phyloP scores from a whole-genome alignment of 352 stramenopile species.

The Phytophthora sansomeana region DNA sequence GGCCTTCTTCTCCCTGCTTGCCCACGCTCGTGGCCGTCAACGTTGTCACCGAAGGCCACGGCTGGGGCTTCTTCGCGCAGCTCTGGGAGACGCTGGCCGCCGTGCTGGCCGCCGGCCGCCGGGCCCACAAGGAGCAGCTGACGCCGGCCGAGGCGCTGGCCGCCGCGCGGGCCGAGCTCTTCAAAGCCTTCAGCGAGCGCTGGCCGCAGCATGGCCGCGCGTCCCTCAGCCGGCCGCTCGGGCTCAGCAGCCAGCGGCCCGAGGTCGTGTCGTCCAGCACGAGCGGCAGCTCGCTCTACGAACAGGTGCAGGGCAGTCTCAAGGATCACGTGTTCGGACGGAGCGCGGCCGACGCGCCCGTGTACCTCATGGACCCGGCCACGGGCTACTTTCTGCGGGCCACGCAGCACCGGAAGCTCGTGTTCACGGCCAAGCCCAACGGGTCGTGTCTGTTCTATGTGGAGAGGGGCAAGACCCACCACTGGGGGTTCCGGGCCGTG shows the following conservation, averaged over 20 bases:
- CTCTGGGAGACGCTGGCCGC: conserved; percentile 47
- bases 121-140: conserved; percentile 10
- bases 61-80: conserved; percentile 35
- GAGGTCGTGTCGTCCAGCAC: conserved; percentile 49
- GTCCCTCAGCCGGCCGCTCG: conserved; percentile 32
- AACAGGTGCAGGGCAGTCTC: conserved; percentile 65
- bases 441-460: conserved; percentile 81
- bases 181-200: conserved; percentile 53
- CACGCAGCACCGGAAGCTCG: conserved; percentile 70
- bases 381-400: conserved; percentile 65
- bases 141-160: conserved; percentile 32
- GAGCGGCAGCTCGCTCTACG: conserved; percentile 70
- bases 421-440: conserved; percentile 67
- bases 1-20: conserved; percentile 62
- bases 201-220: conserved; percentile 34
- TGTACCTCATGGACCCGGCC: conserved; percentile 75
- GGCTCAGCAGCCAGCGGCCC: conserved; percentile 35
- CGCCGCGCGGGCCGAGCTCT: conserved; percentile 50
- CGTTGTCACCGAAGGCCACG: conserved; percentile 49
- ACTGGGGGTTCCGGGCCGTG: conserved; percentile 81
- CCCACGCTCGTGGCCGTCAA: conserved; percentile 54
- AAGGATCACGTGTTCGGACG: conserved; percentile 63
- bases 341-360: conserved; percentile 45
- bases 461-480: conserved; percentile 74
- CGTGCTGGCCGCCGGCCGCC: conserved; percentile 16